Evolutionary conservation across 768 basidiomycete species (phyloP).

Genomic region (Phylloporus scabripes): DNA sequence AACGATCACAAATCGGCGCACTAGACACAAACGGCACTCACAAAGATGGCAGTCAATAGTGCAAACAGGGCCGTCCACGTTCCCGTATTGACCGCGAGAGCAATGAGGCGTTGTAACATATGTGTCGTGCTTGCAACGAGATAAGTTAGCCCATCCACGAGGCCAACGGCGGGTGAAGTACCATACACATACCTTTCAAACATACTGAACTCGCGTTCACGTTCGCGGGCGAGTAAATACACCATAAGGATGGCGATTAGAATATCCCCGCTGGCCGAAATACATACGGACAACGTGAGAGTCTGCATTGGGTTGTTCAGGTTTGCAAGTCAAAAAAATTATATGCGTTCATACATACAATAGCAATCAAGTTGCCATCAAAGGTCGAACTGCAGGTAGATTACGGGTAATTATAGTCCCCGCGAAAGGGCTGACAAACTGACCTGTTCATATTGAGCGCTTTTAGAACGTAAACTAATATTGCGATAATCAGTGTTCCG

Average conservation of each 20-base stretch:
- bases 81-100: conserved; percentile 17
- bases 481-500: background rate
- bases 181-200: background rate
- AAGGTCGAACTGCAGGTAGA: background rate
- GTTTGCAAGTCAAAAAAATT: background rate
- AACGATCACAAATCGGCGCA: too few species aligned
- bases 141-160: background rate
- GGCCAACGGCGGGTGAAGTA: background rate
- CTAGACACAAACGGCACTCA: background rate
- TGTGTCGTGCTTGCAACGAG: background rate
- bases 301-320: background rate
- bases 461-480: background rate
- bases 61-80: conserved; percentile 46
- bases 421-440: background rate
- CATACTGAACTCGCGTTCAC: background rate
- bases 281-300: background rate
- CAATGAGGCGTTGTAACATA: background rate
- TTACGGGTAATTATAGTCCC: too few species aligned
- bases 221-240: background rate
- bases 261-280: background rate
- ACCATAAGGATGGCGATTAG: background rate
- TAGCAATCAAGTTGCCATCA: background rate
- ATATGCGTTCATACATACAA: background rate
- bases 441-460: background rate
- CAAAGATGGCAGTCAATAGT: conserved; percentile 27